Evolutionary conservation across 169 alveolate species (phyloP).

Genomic region (Cryptosporidium tyzzeri): DNA sequence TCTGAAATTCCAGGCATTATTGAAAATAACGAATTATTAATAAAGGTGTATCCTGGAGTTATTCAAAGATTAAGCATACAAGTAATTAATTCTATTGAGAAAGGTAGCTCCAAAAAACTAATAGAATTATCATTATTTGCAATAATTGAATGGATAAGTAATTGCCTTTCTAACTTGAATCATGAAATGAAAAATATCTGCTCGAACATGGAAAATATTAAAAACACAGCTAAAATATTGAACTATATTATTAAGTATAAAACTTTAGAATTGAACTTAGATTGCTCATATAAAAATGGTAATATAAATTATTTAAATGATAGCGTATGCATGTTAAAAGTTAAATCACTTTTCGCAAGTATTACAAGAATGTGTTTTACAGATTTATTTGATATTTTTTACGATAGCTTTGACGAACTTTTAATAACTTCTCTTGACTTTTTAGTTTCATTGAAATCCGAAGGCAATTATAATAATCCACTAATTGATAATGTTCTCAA

Average conservation of each 20-base stretch:
- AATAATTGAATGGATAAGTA: slow-evolving; percentile 33
- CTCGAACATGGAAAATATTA: background rate
- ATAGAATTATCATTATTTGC: slow-evolving; percentile 11
- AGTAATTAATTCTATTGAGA: background rate
- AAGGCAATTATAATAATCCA: background rate
- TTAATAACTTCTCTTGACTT: slow-evolving; percentile 20
- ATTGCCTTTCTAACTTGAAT: background rate
- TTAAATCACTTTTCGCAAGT: background rate
- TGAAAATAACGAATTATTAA: background rate
- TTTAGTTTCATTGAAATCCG: slow-evolving; percentile 20
- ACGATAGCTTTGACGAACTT: background rate
- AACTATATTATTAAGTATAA: slow-evolving; percentile 5
- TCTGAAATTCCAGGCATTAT: slow-evolving; percentile 40
- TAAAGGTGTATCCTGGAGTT: slow-evolving; percentile 49
- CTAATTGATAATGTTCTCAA: background rate
- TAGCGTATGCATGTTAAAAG: background rate
- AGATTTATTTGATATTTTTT: slow-evolving; percentile 6
- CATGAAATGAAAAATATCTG: background rate
- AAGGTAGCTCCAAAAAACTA: background rate
- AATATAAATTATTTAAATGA: background rate
- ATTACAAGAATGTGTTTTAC: slow-evolving; percentile 22
- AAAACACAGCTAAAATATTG: slow-evolving; percentile 45
- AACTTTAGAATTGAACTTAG: background rate
- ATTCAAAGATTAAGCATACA: slow-evolving; percentile 34
- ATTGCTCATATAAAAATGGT: background rate